Percentiles rank a stretch among this genome's conserved stretches.
These are phyloP conservation scores for Aspergillus taichungensis DNA, from an alignment of 495 filamentous ascomycete species.

Conservation along the genomic window DNA sequence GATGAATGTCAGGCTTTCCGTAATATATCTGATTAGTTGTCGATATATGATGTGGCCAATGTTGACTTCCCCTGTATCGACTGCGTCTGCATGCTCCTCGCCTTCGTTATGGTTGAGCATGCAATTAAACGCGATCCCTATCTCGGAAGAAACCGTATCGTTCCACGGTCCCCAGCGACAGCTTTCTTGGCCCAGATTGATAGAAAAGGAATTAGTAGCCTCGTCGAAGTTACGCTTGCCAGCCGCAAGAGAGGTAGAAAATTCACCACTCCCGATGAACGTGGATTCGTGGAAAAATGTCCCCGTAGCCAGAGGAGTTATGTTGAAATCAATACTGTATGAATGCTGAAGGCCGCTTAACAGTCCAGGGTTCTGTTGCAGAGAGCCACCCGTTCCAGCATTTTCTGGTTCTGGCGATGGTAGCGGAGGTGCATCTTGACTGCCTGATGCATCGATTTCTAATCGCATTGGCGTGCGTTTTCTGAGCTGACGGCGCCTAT, in stretches of 20 bases:
- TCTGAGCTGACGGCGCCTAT: conserved; percentile 31
- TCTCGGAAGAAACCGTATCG: conserved; percentile 57
- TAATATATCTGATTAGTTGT: conserved; percentile 39
- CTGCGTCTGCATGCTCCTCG: neutral
- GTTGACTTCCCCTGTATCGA: neutral
- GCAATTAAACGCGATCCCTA: conserved; percentile 50
- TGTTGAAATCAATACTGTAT: conserved; percentile 70
- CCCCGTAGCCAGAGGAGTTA: conserved; percentile 54
- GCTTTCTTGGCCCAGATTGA: conserved; percentile 39
- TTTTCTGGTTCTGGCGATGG: conserved; percentile 10
- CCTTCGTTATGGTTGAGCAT: conserved; percentile 27
- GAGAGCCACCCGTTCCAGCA: neutral
- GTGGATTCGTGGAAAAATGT: conserved; percentile 72
- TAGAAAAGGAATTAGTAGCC: conserved; percentile 19
- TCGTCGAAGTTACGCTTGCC: conserved; percentile 23
- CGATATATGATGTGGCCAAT: conserved; percentile 15
- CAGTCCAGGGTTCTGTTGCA: conserved; percentile 3
- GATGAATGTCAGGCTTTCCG: conserved; percentile 41
- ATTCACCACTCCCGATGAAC: conserved; percentile 63
- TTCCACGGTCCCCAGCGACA: conserved; percentile 64
- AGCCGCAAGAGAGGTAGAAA: conserved; percentile 43
- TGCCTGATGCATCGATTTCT: conserved; percentile 27
- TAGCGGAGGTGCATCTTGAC: conserved; percentile 8
- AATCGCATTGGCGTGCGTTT: conserved; percentile 43
- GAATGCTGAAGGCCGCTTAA: conserved; percentile 44